phyloP scores from a whole-genome alignment of 2,329 filamentous ascomycete genomes.

The Monilinia aucupariae region DNA sequence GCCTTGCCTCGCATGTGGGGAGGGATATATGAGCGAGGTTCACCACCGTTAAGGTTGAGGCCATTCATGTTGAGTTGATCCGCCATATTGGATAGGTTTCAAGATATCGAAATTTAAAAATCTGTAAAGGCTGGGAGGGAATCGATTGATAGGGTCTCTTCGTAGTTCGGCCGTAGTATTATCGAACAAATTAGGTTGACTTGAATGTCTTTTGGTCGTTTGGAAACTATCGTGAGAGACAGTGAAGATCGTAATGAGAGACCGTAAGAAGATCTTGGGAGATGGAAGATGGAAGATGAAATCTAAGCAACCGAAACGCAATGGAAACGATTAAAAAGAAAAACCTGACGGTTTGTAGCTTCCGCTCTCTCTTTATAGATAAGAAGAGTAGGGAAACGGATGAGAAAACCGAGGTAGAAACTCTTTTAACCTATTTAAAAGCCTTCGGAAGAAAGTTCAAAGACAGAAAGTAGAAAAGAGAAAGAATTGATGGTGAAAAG shows the following conservation, averaged over 20 bases:
- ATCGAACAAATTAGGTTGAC: slow-evolving; percentile 18
- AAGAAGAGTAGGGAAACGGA: slow-evolving; percentile 13
- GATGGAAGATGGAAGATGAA: slow-evolving; percentile 27
- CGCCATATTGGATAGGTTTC: slow-evolving; percentile 56
- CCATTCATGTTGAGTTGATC: slow-evolving; percentile 79
- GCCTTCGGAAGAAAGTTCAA: slow-evolving; percentile 43
- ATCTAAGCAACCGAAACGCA: slow-evolving; percentile 32
- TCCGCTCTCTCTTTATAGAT: slow-evolving; percentile 10
- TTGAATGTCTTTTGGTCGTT: slow-evolving; percentile 13
- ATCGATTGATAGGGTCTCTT: slow-evolving; percentile 1
- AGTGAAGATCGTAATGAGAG: slow-evolving; percentile 24
- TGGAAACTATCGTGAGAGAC: slow-evolving; percentile 26
- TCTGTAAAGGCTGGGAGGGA: slow-evolving; percentile 16
- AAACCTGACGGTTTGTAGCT: slow-evolving; percentile 23
- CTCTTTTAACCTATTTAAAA: not conserved
- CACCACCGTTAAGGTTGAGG: slow-evolving; percentile 55
- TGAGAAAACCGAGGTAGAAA: slow-evolving; percentile 13
- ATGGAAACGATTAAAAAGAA: slow-evolving; percentile 32
- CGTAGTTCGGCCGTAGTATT: slow-evolving; percentile 15
- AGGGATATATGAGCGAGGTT: slow-evolving; percentile 72
- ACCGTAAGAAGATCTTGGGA: not conserved
- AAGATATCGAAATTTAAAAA: slow-evolving; percentile 15
- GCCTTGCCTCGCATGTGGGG: slow-evolving; percentile 70
- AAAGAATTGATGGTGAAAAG: slow-evolving; percentile 27
- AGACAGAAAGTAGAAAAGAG: slow-evolving; percentile 26